phyloP scores from a whole-genome alignment of 2,329 filamentous ascomycete genomes.

The Hypoxylon sp. region DNA sequence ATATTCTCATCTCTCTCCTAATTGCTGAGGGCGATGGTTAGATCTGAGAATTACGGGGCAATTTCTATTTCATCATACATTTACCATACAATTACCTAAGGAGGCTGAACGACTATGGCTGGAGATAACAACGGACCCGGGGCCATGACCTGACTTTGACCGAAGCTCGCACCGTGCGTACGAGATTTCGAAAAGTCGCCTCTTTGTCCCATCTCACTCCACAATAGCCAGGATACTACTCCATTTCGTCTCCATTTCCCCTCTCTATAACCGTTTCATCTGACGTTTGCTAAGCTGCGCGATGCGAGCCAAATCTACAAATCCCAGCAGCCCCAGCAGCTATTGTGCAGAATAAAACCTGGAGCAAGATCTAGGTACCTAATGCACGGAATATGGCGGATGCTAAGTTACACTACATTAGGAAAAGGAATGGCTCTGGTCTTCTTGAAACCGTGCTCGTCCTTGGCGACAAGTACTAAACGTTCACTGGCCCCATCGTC shows the following conservation, averaged over 20 bases:
- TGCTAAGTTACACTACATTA: slow-evolving; percentile 29
- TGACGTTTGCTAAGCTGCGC: slow-evolving; percentile 8
- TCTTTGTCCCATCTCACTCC: slow-evolving; percentile 16
- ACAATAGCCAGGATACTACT: slow-evolving; percentile 17
- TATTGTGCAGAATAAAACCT: slow-evolving; percentile 24
- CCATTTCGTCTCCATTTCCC: slow-evolving; percentile 11
- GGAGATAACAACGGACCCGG: background rate
- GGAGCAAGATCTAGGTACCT: slow-evolving; percentile 25
- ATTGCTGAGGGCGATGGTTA: background rate
- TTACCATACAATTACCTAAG: background rate
- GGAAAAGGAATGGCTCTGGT: slow-evolving; percentile 9
- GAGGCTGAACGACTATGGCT: background rate
- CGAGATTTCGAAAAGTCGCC: slow-evolving; percentile 3
- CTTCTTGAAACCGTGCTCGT: slow-evolving; percentile 19
- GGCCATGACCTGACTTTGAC: background rate
- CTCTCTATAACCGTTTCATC: slow-evolving; percentile 5
- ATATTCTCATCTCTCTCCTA: no score
- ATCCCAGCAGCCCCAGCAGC: background rate
- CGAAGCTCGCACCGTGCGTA: slow-evolving; percentile 9
- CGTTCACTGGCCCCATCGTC: slow-evolving; percentile 14
- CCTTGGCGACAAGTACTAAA: slow-evolving; percentile 25
- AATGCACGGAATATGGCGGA: slow-evolving; percentile 14
- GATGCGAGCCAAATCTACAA: slow-evolving; percentile 5
- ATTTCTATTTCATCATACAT: slow-evolving; percentile 7
- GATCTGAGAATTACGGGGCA: slow-evolving; percentile 16